A percentile compares a stretch with the other conserved stretches of the same genome.
phyloP scores from a whole-genome alignment of 2,329 filamentous ascomycete species.

The Penicillium griseofulvum region DNA sequence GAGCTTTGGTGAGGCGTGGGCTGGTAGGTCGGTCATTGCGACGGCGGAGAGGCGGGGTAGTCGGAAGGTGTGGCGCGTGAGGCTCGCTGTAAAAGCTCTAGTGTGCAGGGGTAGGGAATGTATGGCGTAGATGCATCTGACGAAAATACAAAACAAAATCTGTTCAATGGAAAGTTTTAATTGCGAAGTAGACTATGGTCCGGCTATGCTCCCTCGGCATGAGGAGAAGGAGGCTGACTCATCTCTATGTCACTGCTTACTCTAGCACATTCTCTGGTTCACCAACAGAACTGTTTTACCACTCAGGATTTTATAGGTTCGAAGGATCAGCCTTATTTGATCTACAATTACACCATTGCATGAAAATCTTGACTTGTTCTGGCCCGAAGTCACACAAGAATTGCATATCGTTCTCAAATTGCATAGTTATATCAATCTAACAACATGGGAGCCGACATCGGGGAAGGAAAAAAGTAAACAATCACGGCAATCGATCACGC shows the following conservation, averaged over 20 bases:
- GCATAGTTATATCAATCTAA: background rate
- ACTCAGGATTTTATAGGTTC: background rate
- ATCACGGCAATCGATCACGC: constrained; percentile 9
- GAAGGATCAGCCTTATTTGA: background rate
- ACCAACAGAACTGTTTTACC: no score
- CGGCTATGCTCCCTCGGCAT: constrained; percentile 20
- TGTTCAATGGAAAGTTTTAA: constrained; percentile 2
- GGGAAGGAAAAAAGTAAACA: background rate
- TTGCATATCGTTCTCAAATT: background rate
- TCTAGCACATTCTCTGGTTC: constrained; percentile 20
- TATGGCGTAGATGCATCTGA: background rate
- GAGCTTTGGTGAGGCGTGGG: constrained; percentile 53
- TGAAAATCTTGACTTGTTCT: background rate
- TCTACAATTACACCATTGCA: background rate
- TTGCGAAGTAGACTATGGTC: constrained; percentile 4
- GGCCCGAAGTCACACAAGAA: background rate
- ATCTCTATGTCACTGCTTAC: constrained; percentile 25
- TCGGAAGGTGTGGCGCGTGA: background rate
- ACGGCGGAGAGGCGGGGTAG: constrained; percentile 14
- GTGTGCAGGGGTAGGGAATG: background rate
- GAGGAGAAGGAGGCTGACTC: constrained; percentile 20
- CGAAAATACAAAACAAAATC: constrained; percentile 13
- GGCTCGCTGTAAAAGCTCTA: background rate
- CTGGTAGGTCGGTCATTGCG: constrained; percentile 56
- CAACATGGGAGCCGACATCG: constrained; percentile 4